Percentiles rank a stretch among this genome's conserved stretches.
Evolutionary conservation across 2,329 filamentous ascomycete species (phyloP).

Genomic region (Exophiala bonariae): DNA sequence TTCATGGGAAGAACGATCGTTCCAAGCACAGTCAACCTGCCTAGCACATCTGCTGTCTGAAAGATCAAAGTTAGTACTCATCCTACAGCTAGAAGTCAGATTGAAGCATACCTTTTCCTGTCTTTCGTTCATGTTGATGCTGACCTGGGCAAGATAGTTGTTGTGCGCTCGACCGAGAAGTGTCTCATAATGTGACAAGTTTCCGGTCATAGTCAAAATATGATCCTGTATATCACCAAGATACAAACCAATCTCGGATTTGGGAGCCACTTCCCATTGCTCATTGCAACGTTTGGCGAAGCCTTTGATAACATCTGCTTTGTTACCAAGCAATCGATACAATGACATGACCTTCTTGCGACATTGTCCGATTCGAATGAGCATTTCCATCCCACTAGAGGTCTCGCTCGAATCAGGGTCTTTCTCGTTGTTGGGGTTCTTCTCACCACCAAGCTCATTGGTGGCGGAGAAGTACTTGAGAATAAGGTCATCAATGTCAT

Average conservation of each 20-base stretch:
- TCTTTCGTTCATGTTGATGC: conserved; percentile 97
- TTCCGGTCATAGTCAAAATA: conserved; percentile 98
- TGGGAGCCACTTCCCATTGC: conserved; percentile 92
- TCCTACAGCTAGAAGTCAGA: neutral
- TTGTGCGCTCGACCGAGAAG: conserved; percentile 87
- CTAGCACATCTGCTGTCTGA: conserved; percentile 82
- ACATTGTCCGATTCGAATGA: conserved; percentile 87
- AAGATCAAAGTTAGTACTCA: conserved; percentile 2
- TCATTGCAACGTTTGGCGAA: conserved; percentile 98
- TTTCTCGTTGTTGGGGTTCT: conserved; percentile 35
- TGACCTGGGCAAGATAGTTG: conserved; percentile 99
- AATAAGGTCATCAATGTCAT: conserved; percentile 93
- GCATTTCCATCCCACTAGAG: conserved; percentile 71
- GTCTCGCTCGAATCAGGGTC: conserved; percentile 42
- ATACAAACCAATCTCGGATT: conserved; percentile 95
- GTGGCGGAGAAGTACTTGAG: conserved; percentile 71
- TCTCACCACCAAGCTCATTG: conserved; percentile 33
- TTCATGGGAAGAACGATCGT: conserved; percentile 99
- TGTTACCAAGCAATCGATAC: conserved; percentile 90
- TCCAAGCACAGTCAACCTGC: conserved; percentile 90
- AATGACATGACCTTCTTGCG: conserved; percentile 97
- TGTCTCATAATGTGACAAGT: conserved; percentile 95
- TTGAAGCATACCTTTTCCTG: conserved; percentile 65
- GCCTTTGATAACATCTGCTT: conserved; percentile 98
- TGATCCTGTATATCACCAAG: conserved; percentile 98